A percentile compares a stretch with the other conserved stretches of the same genome.
Conservation (phyloP, 2,329 filamentous ascomycete genomes). For the Corynespora cassiicola region DNA sequence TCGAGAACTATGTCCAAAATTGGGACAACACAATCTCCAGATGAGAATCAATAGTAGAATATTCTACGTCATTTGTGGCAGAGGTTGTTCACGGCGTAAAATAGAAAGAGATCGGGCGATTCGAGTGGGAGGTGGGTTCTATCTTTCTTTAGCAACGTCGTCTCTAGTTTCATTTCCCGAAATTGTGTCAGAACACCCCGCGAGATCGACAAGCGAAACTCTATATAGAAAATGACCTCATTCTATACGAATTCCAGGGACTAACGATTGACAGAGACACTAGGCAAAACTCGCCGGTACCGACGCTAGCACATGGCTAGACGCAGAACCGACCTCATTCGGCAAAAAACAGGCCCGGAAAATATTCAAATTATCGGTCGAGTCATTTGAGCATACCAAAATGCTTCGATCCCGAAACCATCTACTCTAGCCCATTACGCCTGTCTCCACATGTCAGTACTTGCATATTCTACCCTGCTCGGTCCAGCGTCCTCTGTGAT, state of each 20-base stretch:
- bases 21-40: conserved; percentile 55
- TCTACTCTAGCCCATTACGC: conserved; percentile 67
- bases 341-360: conserved; percentile 63
- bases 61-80: conserved; percentile 69
- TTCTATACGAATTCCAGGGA: no score
- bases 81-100: conserved; percentile 69
- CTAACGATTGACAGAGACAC: conserved; percentile 55
- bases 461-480: no score
- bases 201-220: no score
- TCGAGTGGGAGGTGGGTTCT: conserved; percentile 69
- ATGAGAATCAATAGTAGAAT: conserved; percentile 66
- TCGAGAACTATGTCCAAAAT: conserved; percentile 60
- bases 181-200: no score
- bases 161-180: no score
- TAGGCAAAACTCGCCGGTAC: conserved; percentile 69
- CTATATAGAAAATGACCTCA: conserved; percentile 2
- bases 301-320: conserved; percentile 64
- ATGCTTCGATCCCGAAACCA: conserved; percentile 65
- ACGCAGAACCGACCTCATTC: conserved; percentile 63
- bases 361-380: conserved; percentile 60
- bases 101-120: conserved; percentile 67
- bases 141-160: no score
- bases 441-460: conserved; percentile 66
- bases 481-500: no score
- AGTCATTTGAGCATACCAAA: conserved; percentile 52